phyloP scores from a whole-genome alignment of 2,329 filamentous ascomycete genomes.

The Stachybotrys chlorohalonatus region DNA sequence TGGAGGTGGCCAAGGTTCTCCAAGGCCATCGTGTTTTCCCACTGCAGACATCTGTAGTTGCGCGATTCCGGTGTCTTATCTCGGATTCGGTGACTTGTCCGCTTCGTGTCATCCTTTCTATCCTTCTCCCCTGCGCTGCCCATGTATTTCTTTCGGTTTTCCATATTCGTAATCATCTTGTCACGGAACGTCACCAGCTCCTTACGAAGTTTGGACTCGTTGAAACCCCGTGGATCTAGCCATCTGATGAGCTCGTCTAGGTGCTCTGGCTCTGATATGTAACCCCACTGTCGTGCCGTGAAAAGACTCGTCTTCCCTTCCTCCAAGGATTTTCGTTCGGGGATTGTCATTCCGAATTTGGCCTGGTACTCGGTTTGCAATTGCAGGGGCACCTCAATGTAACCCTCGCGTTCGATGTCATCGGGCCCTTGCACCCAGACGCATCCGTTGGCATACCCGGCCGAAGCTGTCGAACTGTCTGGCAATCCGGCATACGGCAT shows the following conservation, averaged over 20 bases:
- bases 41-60: slow-evolving; percentile 40
- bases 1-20: slow-evolving; percentile 50
- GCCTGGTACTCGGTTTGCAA: slow-evolving; percentile 67
- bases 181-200: slow-evolving; percentile 71
- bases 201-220: slow-evolving; percentile 81
- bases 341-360: slow-evolving; percentile 73
- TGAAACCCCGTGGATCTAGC: slow-evolving; percentile 79
- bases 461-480: slow-evolving; percentile 75
- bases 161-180: slow-evolving; percentile 71
- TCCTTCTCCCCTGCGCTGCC: slow-evolving; percentile 27
- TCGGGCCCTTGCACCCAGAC: slow-evolving; percentile 96
- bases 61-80: slow-evolving; percentile 37
- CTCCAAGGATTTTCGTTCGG: slow-evolving; percentile 75
- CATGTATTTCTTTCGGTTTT: slow-evolving; percentile 64
- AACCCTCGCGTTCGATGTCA: slow-evolving; percentile 75
- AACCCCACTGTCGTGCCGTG: slow-evolving; percentile 80
- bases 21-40: slow-evolving; percentile 48
- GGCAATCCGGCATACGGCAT: slow-evolving; percentile 93
- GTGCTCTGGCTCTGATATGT: slow-evolving; percentile 71
- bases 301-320: slow-evolving; percentile 75
- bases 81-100: slow-evolving; percentile 36
- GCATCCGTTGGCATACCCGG: slow-evolving; percentile 86
- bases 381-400: slow-evolving; percentile 67
- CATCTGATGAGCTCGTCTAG: slow-evolving; percentile 75
- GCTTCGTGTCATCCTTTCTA: slow-evolving; percentile 29